Percentiles rank a stretch among this genome's conserved stretches.
Conservation (phyloP, 257 asterid species). For the Petunia secreta region DNA sequence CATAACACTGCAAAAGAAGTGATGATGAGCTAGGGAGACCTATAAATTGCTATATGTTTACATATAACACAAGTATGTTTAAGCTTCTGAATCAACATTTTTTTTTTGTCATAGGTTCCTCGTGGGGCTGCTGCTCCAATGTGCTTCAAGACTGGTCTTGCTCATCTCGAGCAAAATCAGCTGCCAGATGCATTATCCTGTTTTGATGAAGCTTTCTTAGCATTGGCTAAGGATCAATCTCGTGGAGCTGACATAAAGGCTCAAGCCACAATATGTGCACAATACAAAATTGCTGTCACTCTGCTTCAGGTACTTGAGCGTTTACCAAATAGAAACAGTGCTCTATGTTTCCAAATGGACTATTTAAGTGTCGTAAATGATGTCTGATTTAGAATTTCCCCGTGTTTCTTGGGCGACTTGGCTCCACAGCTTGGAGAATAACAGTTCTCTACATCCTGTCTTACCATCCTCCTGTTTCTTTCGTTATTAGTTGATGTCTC, state of each 20-base stretch:
- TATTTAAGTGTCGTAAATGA: not conserved
- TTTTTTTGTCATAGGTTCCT: slow-evolving; percentile 67
- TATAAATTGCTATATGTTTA: not conserved
- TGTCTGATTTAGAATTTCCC: not conserved
- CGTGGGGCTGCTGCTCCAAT: slow-evolving; percentile 96
- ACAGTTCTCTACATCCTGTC: slow-evolving; percentile 5
- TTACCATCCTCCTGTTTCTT: slow-evolving; percentile 1
- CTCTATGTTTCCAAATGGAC: not conserved
- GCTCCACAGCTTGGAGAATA: slow-evolving; percentile 3
- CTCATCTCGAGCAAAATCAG: slow-evolving; percentile 98
- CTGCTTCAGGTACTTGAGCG: slow-evolving; percentile 75
- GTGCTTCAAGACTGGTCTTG: slow-evolving; percentile 95
- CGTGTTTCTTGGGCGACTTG: not conserved
- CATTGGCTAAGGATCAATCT: slow-evolving; percentile 98
- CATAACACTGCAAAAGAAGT: not conserved
- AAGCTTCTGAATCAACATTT: not conserved
- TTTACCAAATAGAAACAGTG: slow-evolving; percentile 10
- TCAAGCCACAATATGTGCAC: slow-evolving; percentile 99
- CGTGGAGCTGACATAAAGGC: slow-evolving; percentile 99
- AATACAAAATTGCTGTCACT: slow-evolving; percentile 97
- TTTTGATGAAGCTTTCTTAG: slow-evolving; percentile 95
- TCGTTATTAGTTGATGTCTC: not conserved
- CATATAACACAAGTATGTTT: not conserved
- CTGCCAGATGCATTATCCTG: slow-evolving; percentile 98
- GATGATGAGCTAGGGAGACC: not conserved